These are phyloP conservation scores for Diaporthe batatas DNA, from an alignment of 2,329 filamentous ascomycete species.

Conservation along the genomic window DNA sequence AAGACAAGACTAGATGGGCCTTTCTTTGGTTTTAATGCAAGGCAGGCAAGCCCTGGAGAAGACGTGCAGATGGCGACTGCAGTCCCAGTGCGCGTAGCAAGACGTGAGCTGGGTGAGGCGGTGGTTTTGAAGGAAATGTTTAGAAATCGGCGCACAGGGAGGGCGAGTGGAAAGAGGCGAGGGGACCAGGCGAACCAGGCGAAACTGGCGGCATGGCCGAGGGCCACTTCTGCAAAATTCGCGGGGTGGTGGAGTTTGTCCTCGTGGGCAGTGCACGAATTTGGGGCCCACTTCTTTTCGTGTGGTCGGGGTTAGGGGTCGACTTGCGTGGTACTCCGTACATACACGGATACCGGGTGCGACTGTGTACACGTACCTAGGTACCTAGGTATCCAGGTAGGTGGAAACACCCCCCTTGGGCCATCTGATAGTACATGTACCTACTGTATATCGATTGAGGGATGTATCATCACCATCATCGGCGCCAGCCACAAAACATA, in stretches of 20 bases:
- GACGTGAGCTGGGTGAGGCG: background rate
- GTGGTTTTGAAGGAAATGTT: slow-evolving; percentile 30
- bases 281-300: background rate
- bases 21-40: no score
- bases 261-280: slow-evolving; percentile 37
- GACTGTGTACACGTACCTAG: no score
- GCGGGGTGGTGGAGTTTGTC: slow-evolving; percentile 40
- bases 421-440: background rate
- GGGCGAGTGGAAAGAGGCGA: slow-evolving; percentile 26
- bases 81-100: slow-evolving; percentile 39
- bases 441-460: background rate
- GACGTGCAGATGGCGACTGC: no score
- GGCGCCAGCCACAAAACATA: no score
- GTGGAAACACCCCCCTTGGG: no score
- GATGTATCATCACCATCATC: background rate
- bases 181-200: background rate
- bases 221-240: slow-evolving; percentile 27
- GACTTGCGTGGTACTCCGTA: no score
- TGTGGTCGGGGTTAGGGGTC: slow-evolving; percentile 12
- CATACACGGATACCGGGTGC: no score
- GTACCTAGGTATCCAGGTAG: no score
- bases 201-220: slow-evolving; percentile 1
- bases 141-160: slow-evolving; percentile 37
- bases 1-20: no score
- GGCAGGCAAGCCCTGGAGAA: no score